A percentile compares a stretch with the other conserved stretches of the same genome.
phyloP scores from a whole-genome alignment of 495 filamentous ascomycete genomes.

The Aspergillus cavernicola region DNA sequence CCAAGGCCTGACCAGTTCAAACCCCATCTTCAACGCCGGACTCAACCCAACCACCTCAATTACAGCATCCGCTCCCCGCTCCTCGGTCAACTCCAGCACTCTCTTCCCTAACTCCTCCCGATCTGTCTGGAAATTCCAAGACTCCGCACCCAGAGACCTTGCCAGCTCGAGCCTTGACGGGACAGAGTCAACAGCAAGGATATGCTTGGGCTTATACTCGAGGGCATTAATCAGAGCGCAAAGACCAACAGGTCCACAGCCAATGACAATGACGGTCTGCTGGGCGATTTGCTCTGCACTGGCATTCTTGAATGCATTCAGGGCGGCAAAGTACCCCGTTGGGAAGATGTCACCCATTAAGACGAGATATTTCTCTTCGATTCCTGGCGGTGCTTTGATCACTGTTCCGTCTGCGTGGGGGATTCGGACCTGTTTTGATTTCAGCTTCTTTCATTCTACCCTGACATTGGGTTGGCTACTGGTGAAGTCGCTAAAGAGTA shows the following conservation, averaged over 20 bases:
- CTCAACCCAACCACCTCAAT: conserved; percentile 90
- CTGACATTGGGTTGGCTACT: too few relatives aligned
- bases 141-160: conserved; percentile 74
- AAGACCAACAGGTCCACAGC: conserved; percentile 85
- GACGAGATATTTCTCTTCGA: conserved; percentile 75
- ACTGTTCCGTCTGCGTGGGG: conserved; percentile 82
- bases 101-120: conserved; percentile 63
- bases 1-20: conserved; percentile 83
- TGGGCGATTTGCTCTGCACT: conserved; percentile 59
- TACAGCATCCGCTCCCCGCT: conserved; percentile 84
- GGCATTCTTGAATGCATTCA: conserved; percentile 71
- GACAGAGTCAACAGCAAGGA: conserved; percentile 85
- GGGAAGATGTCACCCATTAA: conserved; percentile 62
- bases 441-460: too few relatives aligned
- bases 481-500: not conserved
- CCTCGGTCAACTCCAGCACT: conserved; percentile 73
- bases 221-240: conserved; percentile 83
- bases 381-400: conserved; percentile 68
- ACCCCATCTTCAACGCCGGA: conserved; percentile 76
- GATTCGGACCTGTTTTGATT: conserved; percentile 67
- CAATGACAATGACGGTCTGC: conserved; percentile 75
- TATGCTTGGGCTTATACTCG: conserved; percentile 72
- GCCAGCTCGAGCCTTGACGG: conserved; percentile 75
- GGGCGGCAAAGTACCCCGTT: conserved; percentile 87
- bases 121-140: conserved; percentile 74